Conservation (phyloP, 2,329 filamentous ascomycete species). For the Aschersonia sp. region DNA sequence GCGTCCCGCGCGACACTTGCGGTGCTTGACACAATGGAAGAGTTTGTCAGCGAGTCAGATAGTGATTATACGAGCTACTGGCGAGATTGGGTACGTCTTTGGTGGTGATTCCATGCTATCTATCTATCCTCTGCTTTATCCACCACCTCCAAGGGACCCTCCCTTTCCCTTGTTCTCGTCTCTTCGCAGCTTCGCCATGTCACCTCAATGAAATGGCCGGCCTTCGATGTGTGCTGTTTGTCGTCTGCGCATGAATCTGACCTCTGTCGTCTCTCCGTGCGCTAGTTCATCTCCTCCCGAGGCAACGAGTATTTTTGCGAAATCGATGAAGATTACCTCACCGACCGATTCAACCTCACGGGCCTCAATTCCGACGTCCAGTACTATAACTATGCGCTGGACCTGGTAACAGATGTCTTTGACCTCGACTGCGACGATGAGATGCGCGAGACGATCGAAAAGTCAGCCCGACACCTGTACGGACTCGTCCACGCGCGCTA, state of each 20-base stretch:
- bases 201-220: too few species aligned
- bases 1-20: background rate
- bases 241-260: too few species aligned
- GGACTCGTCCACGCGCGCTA: constrained; percentile 93
- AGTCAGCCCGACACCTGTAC: constrained; percentile 89
- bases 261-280: too few species aligned
- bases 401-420: constrained; percentile 95
- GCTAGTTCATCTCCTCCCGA: constrained; percentile 88
- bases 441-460: constrained; percentile 95
- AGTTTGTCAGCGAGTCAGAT: constrained; percentile 94
- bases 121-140: too few species aligned
- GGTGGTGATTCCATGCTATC: background rate
- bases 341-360: constrained; percentile 94
- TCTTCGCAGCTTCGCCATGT: too few species aligned
- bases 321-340: constrained; percentile 97
- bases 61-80: constrained; percentile 99
- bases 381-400: constrained; percentile 97
- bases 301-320: constrained; percentile 99
- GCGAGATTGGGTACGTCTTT: constrained; percentile 83
- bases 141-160: too few species aligned
- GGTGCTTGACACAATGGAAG: constrained; percentile 56
- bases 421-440: constrained; percentile 98
- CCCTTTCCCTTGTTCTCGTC: too few species aligned
- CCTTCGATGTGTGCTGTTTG: too few species aligned
- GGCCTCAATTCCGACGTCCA: constrained; percentile 95